These are phyloP conservation scores for Friedmanniomyces endolithicus DNA, from an alignment of 495 filamentous ascomycete species.

Conservation along the genomic window DNA sequence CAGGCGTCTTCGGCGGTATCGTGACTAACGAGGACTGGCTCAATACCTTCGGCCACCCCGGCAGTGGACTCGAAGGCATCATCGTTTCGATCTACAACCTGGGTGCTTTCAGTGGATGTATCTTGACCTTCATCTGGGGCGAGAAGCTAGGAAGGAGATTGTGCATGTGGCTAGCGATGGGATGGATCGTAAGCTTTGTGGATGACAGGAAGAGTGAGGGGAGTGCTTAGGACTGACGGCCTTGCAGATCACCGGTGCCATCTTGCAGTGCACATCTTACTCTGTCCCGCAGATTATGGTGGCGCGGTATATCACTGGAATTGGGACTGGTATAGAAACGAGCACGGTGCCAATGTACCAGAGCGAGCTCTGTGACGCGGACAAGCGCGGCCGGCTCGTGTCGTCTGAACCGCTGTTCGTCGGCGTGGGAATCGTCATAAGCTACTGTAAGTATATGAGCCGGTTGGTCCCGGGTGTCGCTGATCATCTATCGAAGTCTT, in stretches of 20 bases:
- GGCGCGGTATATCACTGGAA: slow-evolving; percentile 24
- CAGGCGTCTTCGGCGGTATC: slow-evolving; percentile 41
- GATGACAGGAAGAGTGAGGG: background rate
- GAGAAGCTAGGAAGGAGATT: slow-evolving; percentile 24
- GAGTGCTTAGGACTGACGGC: background rate
- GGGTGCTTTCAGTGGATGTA: slow-evolving; percentile 26
- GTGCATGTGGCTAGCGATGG: slow-evolving; percentile 29
- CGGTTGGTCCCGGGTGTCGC: too few species aligned
- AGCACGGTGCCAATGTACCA: slow-evolving; percentile 27
- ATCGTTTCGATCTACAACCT: slow-evolving; percentile 30
- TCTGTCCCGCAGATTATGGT: slow-evolving; percentile 24
- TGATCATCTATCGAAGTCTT: background rate
- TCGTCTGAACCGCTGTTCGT: slow-evolving; percentile 27
- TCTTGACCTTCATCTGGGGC: slow-evolving; percentile 24
- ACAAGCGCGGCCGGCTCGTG: slow-evolving; percentile 24
- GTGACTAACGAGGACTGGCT: slow-evolving; percentile 35
- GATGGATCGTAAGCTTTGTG: slow-evolving; percentile 20
- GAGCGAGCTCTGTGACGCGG: slow-evolving; percentile 25
- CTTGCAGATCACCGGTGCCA: slow-evolving; percentile 21
- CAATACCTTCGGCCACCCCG: slow-evolving; percentile 23
- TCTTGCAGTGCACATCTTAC: slow-evolving; percentile 24
- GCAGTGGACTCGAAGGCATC: slow-evolving; percentile 21
- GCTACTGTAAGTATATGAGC: slow-evolving; percentile 10
- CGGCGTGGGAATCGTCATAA: slow-evolving; percentile 26
- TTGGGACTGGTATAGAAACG: slow-evolving; percentile 26